phyloP scores from a whole-genome alignment of 148 eudicot genomes.

The Heliosperma pusillum region DNA sequence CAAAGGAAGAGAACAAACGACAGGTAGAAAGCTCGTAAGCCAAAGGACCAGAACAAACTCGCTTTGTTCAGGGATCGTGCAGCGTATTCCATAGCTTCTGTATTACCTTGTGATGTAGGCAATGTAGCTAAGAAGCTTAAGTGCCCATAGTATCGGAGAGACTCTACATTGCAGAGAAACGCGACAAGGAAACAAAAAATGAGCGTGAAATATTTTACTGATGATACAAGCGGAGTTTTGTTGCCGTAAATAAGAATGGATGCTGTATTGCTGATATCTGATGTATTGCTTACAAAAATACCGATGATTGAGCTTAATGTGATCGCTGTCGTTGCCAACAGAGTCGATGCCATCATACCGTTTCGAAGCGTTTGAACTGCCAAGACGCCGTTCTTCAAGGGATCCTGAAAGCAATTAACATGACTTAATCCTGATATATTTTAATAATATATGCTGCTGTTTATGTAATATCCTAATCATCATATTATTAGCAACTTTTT shows the following conservation, averaged over 20 bases:
- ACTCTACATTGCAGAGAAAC: constrained; percentile 69
- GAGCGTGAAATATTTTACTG: constrained; percentile 62
- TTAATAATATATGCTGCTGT: too few relatives aligned
- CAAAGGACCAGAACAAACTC: constrained; percentile 76
- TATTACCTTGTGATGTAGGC: constrained; percentile 39
- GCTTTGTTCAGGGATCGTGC: constrained; percentile 58
- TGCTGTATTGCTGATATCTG: constrained; percentile 30
- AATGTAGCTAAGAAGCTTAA: constrained; percentile 70
- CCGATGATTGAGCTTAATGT: constrained; percentile 72
- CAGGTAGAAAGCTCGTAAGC: constrained; percentile 72
- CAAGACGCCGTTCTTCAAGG: constrained; percentile 64
- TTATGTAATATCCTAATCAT: too few relatives aligned
- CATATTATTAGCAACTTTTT: too few relatives aligned
- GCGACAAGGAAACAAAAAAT: constrained; percentile 73
- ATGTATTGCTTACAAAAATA: constrained; percentile 60
- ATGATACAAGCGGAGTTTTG: constrained; percentile 34
- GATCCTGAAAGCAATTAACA: constrained; percentile 32
- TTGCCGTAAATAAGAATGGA: constrained; percentile 45
- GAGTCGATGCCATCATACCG: constrained; percentile 72
- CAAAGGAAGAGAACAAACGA: constrained; percentile 79
- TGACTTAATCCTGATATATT: too few relatives aligned
- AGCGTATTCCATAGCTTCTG: constrained; percentile 59
- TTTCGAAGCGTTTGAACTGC: constrained; percentile 43
- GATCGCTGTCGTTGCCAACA: constrained; percentile 68
- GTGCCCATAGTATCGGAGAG: constrained; percentile 72